Conservation (phyloP, 2,329 filamentous ascomycete species). For the Furcasterigmium sp. region DNA sequence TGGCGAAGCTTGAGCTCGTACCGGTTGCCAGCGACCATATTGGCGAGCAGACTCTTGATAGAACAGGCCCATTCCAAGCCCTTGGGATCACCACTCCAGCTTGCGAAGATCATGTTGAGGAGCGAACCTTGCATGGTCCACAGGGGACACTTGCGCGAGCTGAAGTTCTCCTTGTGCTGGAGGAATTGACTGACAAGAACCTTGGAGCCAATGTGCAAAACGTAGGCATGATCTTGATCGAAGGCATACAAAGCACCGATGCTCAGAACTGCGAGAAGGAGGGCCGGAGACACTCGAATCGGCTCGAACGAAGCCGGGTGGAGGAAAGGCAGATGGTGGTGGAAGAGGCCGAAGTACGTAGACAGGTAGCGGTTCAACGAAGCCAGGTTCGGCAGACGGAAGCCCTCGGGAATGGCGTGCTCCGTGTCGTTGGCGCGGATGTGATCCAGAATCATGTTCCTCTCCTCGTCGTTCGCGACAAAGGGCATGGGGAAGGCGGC, state of each 20-base stretch:
- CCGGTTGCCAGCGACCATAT: constrained; percentile 96
- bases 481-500: constrained; percentile 70
- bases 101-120: constrained; percentile 97
- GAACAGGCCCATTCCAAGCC: constrained; percentile 98
- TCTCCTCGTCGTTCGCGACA: constrained; percentile 77
- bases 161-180: constrained; percentile 98
- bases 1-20: constrained; percentile 93
- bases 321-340: constrained; percentile 92
- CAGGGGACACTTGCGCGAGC: constrained; percentile 91
- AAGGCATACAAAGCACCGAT: constrained; percentile 96
- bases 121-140: constrained; percentile 98
- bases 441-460: constrained; percentile 78
- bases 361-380: constrained; percentile 88
- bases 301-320: constrained; percentile 89
- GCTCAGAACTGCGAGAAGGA: constrained; percentile 85
- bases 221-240: constrained; percentile 93
- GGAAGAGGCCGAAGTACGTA: constrained; percentile 95
- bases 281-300: constrained; percentile 70
- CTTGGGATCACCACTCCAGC: constrained; percentile 97
- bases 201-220: constrained; percentile 96
- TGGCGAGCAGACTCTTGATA: constrained; percentile 94
- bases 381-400: constrained; percentile 75
- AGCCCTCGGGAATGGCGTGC: constrained; percentile 78
- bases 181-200: constrained; percentile 95
- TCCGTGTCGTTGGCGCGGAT: constrained; percentile 78